Conservation (phyloP, 306 rosid genomes). For the Gillenia trifoliata region DNA sequence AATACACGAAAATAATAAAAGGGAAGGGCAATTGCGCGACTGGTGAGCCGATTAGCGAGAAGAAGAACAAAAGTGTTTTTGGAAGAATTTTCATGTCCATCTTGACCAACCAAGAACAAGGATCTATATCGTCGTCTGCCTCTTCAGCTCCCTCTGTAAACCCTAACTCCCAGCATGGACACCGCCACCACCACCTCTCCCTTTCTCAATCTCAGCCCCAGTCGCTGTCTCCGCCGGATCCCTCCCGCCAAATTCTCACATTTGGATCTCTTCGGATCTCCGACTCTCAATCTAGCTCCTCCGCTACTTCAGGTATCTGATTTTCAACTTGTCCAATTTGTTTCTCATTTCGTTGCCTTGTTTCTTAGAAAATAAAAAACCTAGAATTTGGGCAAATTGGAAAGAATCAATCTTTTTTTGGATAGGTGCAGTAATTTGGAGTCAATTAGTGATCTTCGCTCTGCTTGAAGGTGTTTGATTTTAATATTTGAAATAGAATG, state of each 20-base stretch:
- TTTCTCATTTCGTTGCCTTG: neutral
- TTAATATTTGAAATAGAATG: neutral
- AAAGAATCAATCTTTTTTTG: neutral
- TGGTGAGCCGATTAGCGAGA: neutral
- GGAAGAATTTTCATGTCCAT: conserved; percentile 85
- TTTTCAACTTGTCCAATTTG: neutral
- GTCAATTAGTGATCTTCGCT: neutral
- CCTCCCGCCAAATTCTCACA: conserved; percentile 25
- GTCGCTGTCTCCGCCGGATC: conserved; percentile 27
- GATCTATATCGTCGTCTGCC: conserved; percentile 54
- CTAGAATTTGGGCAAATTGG: neutral
- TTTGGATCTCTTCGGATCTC: conserved; percentile 64
- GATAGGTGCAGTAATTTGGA: neutral
- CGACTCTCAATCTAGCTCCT: conserved; percentile 29
- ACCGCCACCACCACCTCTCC: neutral
- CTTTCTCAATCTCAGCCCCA: neutral
- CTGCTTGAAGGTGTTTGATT: conserved; percentile 9
- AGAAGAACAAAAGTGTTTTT: neutral
- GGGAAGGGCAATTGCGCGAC: neutral
- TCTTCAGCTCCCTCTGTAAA: conserved; percentile 31
- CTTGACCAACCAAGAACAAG: conserved; percentile 77
- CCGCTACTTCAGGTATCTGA: conserved; percentile 36
- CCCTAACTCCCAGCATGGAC: conserved; percentile 77
- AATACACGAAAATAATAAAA: neutral
- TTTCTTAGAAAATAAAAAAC: neutral